Base-by-base conservation (phyloP, 2,329 filamentous ascomycete species). In the Dactylellina sp. region DNA sequence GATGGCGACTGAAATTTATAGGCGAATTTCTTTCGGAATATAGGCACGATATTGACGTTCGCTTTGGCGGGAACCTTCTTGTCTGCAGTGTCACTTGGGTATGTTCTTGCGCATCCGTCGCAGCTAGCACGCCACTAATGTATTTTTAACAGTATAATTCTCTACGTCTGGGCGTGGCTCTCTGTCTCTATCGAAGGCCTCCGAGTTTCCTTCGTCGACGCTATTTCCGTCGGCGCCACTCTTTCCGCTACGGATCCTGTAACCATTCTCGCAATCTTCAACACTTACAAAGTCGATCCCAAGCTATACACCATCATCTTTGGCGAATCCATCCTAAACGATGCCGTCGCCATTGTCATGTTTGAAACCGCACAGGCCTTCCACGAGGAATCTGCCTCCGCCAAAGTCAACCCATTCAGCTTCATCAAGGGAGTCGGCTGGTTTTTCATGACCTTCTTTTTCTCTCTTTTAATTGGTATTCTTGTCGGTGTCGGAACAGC, bases 271-370 rank as follows among this genome's bases (percentile, higher is more conserved):
- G 95, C 95, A 80, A 99, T 99, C 78, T 99, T 99, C 87, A 98
- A 97, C 81, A 91, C 95, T 0, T 99, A 98, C 87, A 98, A 98
- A 83, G 95, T 99, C 78, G 95, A 99, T 79, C 95, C 95, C 1
- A 98, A 98, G 83, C 87, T 99, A 16, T 99, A 99, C 83, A 99
- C 95, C 28, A 89, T 99, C 81, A 99, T 99, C 77, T 99, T 99
- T 81, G 95, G 95, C 80, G 95, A 99, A 83, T 96, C 94, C 6
- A 98, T 99, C 74, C 84, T 99, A 64, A 99, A 99, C 81, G 95
- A 99, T 83, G 95, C 95, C 47, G 94, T 99, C 79, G 95, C 95
- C 76, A 99, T 99, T 81, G 95, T 99, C 79, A 88, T 99, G 77
- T 99, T 99, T 82, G 94, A 99, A 83, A 97, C 95, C 2, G 95